Conservation (phyloP, 2,329 filamentous ascomycete species). For the Aspergillus hortae region DNA sequence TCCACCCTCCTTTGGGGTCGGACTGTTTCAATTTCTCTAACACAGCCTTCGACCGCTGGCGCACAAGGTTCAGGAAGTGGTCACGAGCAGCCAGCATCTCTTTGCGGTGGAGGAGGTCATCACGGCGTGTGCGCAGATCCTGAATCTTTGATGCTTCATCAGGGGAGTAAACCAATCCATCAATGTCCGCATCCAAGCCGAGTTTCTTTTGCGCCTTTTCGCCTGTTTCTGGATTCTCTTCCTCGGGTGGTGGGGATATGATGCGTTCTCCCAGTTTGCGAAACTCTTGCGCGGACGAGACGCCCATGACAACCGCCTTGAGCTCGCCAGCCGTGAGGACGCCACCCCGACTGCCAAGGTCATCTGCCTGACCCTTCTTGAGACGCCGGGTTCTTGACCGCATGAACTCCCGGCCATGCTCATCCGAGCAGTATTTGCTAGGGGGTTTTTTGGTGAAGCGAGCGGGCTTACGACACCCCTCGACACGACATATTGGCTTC, state of each 20-base stretch:
- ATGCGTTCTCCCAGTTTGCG: conserved; percentile 39
- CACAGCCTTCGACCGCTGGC: conserved; percentile 39
- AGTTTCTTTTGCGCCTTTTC: conserved; percentile 22
- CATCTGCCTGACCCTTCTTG: conserved; percentile 14
- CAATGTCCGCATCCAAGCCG: conserved; percentile 26
- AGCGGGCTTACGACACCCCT: conserved; percentile 45
- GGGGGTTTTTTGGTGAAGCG: conserved; percentile 36
- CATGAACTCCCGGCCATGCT: conserved; percentile 47
- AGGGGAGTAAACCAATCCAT: conserved; percentile 31
- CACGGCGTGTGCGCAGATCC: conserved; percentile 32
- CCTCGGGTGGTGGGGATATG: conserved; percentile 29
- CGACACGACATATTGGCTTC: conserved; percentile 49
- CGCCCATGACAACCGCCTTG: conserved; percentile 37
- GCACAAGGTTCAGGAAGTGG: conserved; percentile 40
- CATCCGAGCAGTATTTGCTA: conserved; percentile 51
- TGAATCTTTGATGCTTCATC: conserved; percentile 39
- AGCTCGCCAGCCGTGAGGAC: conserved; percentile 41
- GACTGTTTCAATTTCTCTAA: conserved; percentile 43
- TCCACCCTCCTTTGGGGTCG: conserved; percentile 45
- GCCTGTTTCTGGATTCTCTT: conserved; percentile 15
- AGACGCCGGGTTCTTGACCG: conserved; percentile 30
- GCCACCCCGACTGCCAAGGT: conserved; percentile 42
- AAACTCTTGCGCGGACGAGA: conserved; percentile 39
- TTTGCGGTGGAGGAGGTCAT: conserved; percentile 33
- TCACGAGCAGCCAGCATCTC: conserved; percentile 42